Percentiles rank a stretch among this genome's conserved stretches.
These are phyloP conservation scores for Coemansia aciculifera DNA, from an alignment of 192 early-diverging fungal species.

Conservation along the genomic window DNA sequence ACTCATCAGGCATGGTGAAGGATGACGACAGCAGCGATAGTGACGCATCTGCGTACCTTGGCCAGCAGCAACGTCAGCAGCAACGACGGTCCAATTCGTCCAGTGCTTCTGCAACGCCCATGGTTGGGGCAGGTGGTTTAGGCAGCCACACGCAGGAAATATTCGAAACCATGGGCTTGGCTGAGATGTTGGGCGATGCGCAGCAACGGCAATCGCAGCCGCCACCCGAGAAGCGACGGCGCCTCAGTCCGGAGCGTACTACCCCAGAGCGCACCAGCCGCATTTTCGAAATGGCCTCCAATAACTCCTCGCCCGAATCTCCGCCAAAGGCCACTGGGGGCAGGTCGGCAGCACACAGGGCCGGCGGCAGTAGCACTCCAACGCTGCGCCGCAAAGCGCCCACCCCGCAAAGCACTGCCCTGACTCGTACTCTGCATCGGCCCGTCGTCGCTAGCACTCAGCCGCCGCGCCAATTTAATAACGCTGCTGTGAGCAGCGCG, in stretches of 20 bases:
- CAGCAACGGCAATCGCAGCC: constrained; percentile 4
- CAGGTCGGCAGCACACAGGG: background rate
- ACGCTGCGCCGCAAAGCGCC: constrained; percentile 25
- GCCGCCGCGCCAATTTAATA: background rate
- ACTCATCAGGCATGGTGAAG: background rate
- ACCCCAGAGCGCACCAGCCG: background rate
- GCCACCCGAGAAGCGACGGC: constrained; percentile 34
- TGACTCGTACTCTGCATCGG: constrained; percentile 28
- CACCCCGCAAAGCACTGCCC: constrained; percentile 22
- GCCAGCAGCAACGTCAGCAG: constrained; percentile 6
- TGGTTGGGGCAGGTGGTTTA: background rate
- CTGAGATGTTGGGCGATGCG: constrained; percentile 10
- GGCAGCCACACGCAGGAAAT: constrained; percentile 2
- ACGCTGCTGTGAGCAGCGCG: constrained; percentile 5
- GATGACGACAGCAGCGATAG: background rate
- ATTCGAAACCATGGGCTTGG: constrained; percentile 42
- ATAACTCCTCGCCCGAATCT: constrained; percentile 7
- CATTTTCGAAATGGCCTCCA: constrained; percentile 24
- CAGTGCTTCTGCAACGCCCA: background rate
- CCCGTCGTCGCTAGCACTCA: background rate
- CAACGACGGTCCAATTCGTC: background rate
- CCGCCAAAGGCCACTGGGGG: background rate
- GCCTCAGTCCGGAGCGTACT: constrained; percentile 4
- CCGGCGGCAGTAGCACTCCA: background rate
- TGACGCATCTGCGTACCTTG: background rate